Evolutionary conservation across 2,329 filamentous ascomycete genomes (phyloP).

Genomic region (Neonectria punicea): DNA sequence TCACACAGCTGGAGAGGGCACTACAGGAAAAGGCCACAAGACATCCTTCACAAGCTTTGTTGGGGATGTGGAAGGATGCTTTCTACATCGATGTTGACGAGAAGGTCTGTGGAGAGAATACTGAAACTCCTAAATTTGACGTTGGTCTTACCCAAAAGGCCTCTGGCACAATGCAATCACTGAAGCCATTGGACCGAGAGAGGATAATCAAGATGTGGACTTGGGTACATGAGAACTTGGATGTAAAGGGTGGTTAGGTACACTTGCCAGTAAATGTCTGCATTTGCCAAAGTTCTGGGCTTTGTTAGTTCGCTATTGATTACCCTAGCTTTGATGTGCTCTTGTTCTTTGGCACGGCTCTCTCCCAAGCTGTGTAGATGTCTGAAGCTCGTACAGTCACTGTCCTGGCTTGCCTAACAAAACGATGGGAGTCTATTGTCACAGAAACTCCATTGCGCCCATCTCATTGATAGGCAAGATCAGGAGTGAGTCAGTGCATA

Average conservation of each 20-base stretch:
- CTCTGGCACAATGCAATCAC: slow-evolving; percentile 22
- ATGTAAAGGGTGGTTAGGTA: background rate
- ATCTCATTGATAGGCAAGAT: too few relatives aligned
- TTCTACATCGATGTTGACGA: background rate
- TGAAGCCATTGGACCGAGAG: slow-evolving; percentile 28
- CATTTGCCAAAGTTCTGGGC: background rate
- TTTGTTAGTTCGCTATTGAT: background rate
- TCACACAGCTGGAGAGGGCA: slow-evolving; percentile 25
- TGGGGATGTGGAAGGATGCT: slow-evolving; percentile 37
- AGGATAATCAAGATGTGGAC: slow-evolving; percentile 35
- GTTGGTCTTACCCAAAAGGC: slow-evolving; percentile 7
- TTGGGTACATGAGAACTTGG: slow-evolving; percentile 30
- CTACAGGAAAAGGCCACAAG: background rate
- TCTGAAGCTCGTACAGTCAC: too few relatives aligned
- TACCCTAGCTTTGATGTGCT: too few relatives aligned
- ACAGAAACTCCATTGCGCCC: too few relatives aligned
- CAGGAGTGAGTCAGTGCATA: too few relatives aligned
- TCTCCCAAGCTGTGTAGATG: too few relatives aligned
- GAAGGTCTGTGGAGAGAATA: background rate
- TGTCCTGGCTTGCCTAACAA: too few relatives aligned
- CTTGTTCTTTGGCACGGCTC: too few relatives aligned
- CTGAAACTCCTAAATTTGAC: slow-evolving; percentile 17
- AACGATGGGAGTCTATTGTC: too few relatives aligned
- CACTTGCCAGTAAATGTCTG: background rate
- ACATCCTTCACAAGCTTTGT: slow-evolving; percentile 38